phyloP scores from a whole-genome alignment of 352 stramenopile species.

The Pythium sp. region DNA sequence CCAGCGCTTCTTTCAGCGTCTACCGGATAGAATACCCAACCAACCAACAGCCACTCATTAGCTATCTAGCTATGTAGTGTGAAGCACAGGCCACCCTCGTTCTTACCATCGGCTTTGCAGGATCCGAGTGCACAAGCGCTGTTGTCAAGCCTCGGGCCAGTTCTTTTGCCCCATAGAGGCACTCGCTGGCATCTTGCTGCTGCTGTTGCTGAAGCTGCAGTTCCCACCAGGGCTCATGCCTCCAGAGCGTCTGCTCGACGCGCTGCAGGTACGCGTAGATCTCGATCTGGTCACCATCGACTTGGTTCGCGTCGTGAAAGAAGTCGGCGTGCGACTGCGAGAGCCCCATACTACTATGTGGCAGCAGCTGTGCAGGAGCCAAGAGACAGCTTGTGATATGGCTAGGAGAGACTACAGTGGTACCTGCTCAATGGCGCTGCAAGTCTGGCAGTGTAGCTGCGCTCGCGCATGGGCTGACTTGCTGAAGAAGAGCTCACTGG shows the following conservation, averaged over 20 bases:
- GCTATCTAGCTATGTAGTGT: background rate
- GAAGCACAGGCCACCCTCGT: background rate
- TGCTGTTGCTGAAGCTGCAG: conserved; percentile 14
- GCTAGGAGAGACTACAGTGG: background rate
- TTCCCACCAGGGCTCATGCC: conserved; percentile 34
- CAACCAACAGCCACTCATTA: conserved; percentile 1
- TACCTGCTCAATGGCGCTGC: background rate
- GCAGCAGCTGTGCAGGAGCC: background rate
- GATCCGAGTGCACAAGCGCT: conserved; percentile 1
- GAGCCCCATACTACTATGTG: conserved; percentile 30
- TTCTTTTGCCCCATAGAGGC: background rate
- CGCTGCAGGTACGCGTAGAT: conserved; percentile 40
- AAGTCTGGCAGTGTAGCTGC: background rate
- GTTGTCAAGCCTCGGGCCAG: no score
- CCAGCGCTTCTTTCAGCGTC: conserved; percentile 45
- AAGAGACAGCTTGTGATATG: background rate
- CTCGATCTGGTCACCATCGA: conserved; percentile 37
- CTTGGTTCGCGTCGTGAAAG: conserved; percentile 33
- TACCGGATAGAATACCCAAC: conserved; percentile 15
- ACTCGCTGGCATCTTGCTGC: background rate
- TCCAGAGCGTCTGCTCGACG: conserved; percentile 44
- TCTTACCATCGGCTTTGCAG: conserved; percentile 25
- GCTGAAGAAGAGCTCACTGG: no score
- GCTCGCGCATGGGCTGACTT: no score
- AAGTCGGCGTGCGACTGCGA: conserved; percentile 49